Base-by-base conservation (phyloP, 2,329 filamentous ascomycete species). In the Emmonsiellopsis sp. region DNA sequence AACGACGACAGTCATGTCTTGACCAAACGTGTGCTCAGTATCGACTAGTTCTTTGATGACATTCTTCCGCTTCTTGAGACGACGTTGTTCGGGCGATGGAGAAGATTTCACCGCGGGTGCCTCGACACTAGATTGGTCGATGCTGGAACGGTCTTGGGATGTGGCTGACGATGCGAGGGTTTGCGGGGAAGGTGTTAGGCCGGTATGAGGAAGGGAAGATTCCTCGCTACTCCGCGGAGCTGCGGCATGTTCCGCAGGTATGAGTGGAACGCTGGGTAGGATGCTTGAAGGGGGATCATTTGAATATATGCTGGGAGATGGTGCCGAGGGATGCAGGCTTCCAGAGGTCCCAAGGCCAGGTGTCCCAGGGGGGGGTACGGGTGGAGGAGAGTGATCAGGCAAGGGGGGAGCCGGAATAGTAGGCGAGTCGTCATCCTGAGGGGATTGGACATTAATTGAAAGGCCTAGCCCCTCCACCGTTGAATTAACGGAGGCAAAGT, bases 1-100 rank as follows among this genome's bases (percentile, higher is more conserved):
- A 64, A 95, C 89, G 2, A 95, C 86, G 51, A 98, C 92, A 67
- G 91, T 95, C 88, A 98, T 92, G 67, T 98, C 93, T 58, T 89
- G 83, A 53, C 94, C 84, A 69, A 95, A 97, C 5, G 86, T 84
- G 47, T 89, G 84, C 67, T 98, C 93, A 0, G 93, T 98, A 63
- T 96, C 90, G 45, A 96, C 80, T 39, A 98, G 76, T 69, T 98
- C 93, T 65, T 92, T 91, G 62, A 97, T 86, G 47, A 94, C 83
- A 66, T 94, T 83, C 52, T 86, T 83, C 17, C 93, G 86, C 65
- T 92, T 87, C 49, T 82, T 81, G 7, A 97, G 75, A n/a, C 87
- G 83, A 14, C 65, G 63, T 55, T 72, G 68, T 46, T 68, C 69
- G 2, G 69, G 68, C 3, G 71, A 69, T 17, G 68, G 67, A 5